Base-by-base conservation (phyloP, 805 yeast species). In the Lipomyces mesembrius region DNA sequence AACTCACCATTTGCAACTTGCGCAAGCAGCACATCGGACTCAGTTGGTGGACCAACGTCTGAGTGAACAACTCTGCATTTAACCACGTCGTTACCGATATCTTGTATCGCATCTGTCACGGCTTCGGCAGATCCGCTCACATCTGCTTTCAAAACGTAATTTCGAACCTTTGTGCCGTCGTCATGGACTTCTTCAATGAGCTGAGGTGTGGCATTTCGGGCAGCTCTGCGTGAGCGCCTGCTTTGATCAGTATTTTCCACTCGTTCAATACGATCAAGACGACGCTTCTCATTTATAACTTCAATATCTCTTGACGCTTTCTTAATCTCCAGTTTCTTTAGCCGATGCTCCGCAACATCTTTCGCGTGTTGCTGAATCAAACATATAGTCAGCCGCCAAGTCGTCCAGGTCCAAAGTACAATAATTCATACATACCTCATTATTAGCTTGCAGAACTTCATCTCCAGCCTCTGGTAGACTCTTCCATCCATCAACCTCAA, bases 41-140 rank as follows among this genome's bases (percentile, higher is more conserved):
- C 91, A 0, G 86, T 85, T 12, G 91, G 89, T 0, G 86, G 76
- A 4, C 98, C 98, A 6, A 93, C 97, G 32, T 88, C 92, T 49
- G 88, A 84, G 56, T 84, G 84, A 2, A 95, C 77, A 1, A 94
- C 87, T n/a, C 82, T 78, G 3, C 92, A 85, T 67, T 82, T 81
- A 6, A 94, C 94, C 74, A 91, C 96, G 1, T 89, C 90, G 76
- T 94, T 93, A 6, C 98, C 98, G n/a, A 95, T 79, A 12, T 88
- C 87, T 66, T 83, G 82, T 59, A 95, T 86, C 72, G 94, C 87
- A 76, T 93, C 97, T 51, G 81, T 83, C 43, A 95, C 90, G 1
- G 99, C 99, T 76, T 95, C 99, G 0, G 91, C 90, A 0, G 98
- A 93, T 0, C 99, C 99, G 72, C 88, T 88, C 0, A 94, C 98